Evolutionary conservation across 2,329 filamentous ascomycete species (phyloP).

Genomic region (Alternaria alternata): DNA sequence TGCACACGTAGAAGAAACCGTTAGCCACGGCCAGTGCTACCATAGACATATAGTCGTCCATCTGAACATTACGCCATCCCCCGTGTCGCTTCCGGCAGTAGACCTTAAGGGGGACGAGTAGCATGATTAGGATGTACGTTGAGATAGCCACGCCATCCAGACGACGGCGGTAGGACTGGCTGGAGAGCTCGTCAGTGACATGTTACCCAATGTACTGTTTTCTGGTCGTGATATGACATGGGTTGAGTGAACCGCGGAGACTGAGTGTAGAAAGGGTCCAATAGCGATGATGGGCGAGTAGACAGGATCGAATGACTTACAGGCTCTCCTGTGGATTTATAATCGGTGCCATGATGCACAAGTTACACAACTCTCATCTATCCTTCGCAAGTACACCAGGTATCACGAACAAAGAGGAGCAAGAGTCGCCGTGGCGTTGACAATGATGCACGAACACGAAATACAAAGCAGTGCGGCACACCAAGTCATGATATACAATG

Average conservation of each 20-base stretch:
- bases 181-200: constrained; percentile 1
- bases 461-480: background rate
- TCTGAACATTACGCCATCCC: constrained; percentile 31
- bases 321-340: constrained; percentile 19
- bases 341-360: constrained; percentile 14
- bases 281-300: background rate
- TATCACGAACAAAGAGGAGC: constrained; percentile 4
- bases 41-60: constrained; percentile 31
- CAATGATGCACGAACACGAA: constrained; percentile 1
- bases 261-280: background rate
- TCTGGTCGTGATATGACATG: constrained; percentile 8
- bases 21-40: constrained; percentile 25
- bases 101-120: constrained; percentile 34
- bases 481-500: background rate
- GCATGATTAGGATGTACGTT: constrained; percentile 33
- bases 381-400: background rate
- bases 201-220: background rate
- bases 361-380: background rate
- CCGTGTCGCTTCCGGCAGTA: constrained; percentile 31
- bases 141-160: constrained; percentile 31
- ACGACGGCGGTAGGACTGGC: constrained; percentile 22
- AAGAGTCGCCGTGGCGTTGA: constrained; percentile 1
- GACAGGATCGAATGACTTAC: constrained; percentile 7
- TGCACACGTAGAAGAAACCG: constrained; percentile 28
- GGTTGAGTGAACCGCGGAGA: constrained; percentile 2